Percentiles rank a stretch among this genome's conserved stretches.
phyloP scores from a whole-genome alignment of 495 filamentous ascomycete genomes.

The Aspergillus carlsbadensis region DNA sequence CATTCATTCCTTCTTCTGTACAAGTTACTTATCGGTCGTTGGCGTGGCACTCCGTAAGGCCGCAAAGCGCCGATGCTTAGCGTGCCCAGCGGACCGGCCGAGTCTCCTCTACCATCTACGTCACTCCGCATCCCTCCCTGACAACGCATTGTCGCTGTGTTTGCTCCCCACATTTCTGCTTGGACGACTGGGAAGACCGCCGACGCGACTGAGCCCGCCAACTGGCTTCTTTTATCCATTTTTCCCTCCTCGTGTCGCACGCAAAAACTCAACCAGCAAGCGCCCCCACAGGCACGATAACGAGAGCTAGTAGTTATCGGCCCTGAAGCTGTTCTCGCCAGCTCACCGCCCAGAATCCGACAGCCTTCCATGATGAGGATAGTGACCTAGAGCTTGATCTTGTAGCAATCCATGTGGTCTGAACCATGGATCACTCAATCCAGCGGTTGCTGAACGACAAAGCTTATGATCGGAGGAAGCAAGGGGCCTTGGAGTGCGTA shows the following conservation, averaged over 20 bases:
- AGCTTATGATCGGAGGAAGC: slow-evolving; percentile 96
- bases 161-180: slow-evolving; percentile 21
- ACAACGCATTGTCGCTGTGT: slow-evolving; percentile 35
- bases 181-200: background rate
- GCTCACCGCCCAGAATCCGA: slow-evolving; percentile 18
- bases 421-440: slow-evolving; percentile 80
- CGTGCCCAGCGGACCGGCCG: slow-evolving; percentile 1
- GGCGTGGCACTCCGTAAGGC: too few species aligned
- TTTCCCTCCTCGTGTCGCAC: background rate
- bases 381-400: slow-evolving; percentile 25
- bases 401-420: slow-evolving; percentile 22
- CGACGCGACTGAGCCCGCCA: slow-evolving; percentile 3
- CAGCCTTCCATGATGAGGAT: slow-evolving; percentile 35
- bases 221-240: slow-evolving; percentile 5
- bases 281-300: slow-evolving; percentile 8
- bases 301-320: slow-evolving; percentile 9
- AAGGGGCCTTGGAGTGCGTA: slow-evolving; percentile 92
- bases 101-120: slow-evolving; percentile 32
- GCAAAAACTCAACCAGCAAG: background rate
- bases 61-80: background rate
- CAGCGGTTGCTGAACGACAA: slow-evolving; percentile 94
- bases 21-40: background rate
- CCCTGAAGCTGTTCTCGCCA: slow-evolving; percentile 3
- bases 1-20: background rate
- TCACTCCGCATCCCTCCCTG: slow-evolving; percentile 35